Evolutionary conservation across 1,284 basidiomycete genomes (phyloP).

Genomic region (Trichosporon coremiiforme): DNA sequence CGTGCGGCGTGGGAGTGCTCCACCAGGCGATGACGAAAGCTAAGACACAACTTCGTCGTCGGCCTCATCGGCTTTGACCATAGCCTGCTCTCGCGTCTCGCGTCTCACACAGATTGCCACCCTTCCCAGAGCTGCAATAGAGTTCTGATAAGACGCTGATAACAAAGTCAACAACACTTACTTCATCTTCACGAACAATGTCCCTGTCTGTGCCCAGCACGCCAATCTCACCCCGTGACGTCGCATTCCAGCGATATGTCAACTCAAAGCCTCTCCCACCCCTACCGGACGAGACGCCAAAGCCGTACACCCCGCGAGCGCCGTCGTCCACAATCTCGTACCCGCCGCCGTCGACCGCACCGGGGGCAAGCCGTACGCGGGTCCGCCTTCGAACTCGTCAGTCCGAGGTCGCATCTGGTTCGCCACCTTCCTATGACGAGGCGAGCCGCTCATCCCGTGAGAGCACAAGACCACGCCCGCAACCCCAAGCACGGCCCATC

Average conservation of each 20-base stretch:
- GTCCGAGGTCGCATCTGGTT: not conserved
- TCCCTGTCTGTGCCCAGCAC: not conserved
- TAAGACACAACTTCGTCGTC: not conserved
- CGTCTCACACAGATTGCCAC: not conserved
- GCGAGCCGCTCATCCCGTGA: not conserved
- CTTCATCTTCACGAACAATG: not conserved
- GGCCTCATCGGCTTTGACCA: not conserved
- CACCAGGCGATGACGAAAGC: conserved; percentile 4
- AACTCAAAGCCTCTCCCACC: not conserved
- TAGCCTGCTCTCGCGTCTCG: not conserved
- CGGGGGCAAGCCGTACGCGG: not conserved
- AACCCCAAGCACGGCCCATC: not conserved
- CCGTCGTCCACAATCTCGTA: not conserved
- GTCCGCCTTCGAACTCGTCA: not conserved
- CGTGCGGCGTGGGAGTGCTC: not conserved
- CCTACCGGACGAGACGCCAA: not conserved
- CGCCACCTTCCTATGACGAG: not conserved
- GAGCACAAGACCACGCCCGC: not conserved
- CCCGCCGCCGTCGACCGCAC: not conserved
- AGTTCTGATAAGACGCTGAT: not conserved
- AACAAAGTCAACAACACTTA: not conserved
- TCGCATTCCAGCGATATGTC: not conserved
- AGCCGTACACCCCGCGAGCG: not conserved
- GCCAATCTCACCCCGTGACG: not conserved
- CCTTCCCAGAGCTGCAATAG: not conserved